Evolutionary conservation across 2,329 filamentous ascomycete species (phyloP).

Genomic region (Aspergillus transmontanensis): DNA sequence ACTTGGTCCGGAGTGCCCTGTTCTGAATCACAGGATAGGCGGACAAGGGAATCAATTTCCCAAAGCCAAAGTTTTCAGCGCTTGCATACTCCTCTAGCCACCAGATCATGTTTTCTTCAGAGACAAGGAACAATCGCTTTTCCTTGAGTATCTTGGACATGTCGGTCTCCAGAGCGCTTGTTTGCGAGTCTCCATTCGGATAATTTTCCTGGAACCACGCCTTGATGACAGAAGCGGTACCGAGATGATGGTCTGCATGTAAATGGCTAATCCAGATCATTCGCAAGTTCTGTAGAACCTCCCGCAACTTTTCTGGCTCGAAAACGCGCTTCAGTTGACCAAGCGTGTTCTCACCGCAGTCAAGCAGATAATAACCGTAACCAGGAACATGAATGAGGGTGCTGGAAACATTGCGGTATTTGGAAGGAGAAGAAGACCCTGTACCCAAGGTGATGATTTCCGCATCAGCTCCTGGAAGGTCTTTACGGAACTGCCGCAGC

Average conservation of each 20-base stretch:
- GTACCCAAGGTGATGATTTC: slow-evolving; percentile 89
- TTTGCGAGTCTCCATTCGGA: slow-evolving; percentile 34
- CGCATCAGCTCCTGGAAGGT: slow-evolving; percentile 72
- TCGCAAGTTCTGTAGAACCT: slow-evolving; percentile 76
- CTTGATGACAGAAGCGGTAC: slow-evolving; percentile 76
- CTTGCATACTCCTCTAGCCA: slow-evolving; percentile 80
- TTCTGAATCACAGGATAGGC: slow-evolving; percentile 33
- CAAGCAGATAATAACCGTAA: slow-evolving; percentile 84
- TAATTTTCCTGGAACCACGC: slow-evolving; percentile 72
- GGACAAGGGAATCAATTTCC: slow-evolving; percentile 54
- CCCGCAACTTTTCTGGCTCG: slow-evolving; percentile 62
- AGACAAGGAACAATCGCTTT: slow-evolving; percentile 65
- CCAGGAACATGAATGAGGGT: slow-evolving; percentile 83
- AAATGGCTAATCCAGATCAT: slow-evolving; percentile 92
- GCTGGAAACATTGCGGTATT: slow-evolving; percentile 91
- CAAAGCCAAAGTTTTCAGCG: slow-evolving; percentile 75
- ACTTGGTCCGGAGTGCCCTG: slow-evolving; percentile 25
- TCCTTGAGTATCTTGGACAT: slow-evolving; percentile 41
- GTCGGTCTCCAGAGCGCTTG: slow-evolving; percentile 42
- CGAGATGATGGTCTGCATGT: slow-evolving; percentile 95
- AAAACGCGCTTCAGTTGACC: slow-evolving; percentile 82
- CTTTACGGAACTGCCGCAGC: slow-evolving; percentile 54
- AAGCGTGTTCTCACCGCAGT: slow-evolving; percentile 89
- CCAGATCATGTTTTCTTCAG: slow-evolving; percentile 69
- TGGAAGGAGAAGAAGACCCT: slow-evolving; percentile 85